Conservation (phyloP, 805 yeast species). For the Torulaspora microellipsoides region DNA sequence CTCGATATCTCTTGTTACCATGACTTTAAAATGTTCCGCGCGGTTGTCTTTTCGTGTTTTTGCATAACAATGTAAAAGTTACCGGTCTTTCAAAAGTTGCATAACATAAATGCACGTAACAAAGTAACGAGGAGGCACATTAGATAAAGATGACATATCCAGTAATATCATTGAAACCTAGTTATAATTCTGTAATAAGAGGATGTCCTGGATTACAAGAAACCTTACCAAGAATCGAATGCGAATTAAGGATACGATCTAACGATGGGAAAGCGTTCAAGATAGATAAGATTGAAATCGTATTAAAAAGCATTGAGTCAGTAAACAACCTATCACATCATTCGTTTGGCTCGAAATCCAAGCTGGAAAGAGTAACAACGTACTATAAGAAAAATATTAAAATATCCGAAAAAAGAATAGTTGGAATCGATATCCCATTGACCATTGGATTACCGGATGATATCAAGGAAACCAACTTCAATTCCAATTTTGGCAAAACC, state of each 20-base stretch:
- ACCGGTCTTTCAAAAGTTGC: too few relatives aligned
- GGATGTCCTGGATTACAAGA: conserved; percentile 71
- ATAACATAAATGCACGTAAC: too few relatives aligned
- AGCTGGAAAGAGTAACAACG: conserved; percentile 24
- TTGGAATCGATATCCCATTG: conserved; percentile 58
- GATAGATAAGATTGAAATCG: conserved; percentile 45
- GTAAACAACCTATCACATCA: conserved; percentile 33
- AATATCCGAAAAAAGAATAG: conserved; percentile 39
- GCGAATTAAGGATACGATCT: conserved; percentile 52
- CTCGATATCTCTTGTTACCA: too few relatives aligned
- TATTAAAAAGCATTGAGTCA: conserved; percentile 48
- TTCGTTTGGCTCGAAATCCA: conserved; percentile 22
- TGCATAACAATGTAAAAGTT: too few relatives aligned
- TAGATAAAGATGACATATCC: conserved; percentile 25
- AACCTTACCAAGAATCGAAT: conserved; percentile 55
- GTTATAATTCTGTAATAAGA: conserved; percentile 48
- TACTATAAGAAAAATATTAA: conserved; percentile 35
- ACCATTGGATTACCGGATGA: conserved; percentile 52
- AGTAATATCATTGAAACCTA: conserved; percentile 42
- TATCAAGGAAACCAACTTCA: conserved; percentile 49
- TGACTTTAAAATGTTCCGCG: too few relatives aligned
- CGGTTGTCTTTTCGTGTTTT: too few relatives aligned
- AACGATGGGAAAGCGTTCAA: conserved; percentile 44
- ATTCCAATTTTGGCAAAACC: conserved; percentile 44
- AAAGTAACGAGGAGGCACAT: too few relatives aligned